Conservation (phyloP, 1,139 yeast genomes). For the Hyphopichia burtonii region DNA sequence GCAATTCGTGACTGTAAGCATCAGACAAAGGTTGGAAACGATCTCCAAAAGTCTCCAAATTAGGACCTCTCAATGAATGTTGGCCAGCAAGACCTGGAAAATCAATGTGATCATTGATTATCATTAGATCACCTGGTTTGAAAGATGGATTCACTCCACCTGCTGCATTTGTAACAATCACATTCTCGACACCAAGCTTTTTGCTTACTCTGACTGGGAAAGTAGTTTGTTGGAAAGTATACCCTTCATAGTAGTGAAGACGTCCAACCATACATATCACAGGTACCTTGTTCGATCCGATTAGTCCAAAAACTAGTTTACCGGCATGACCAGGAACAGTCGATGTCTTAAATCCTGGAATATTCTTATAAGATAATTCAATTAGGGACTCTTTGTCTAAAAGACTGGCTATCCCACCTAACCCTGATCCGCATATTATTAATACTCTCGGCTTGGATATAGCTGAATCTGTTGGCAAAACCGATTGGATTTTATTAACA, state of each 20-base stretch:
- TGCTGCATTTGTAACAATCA: slow-evolving; percentile 91
- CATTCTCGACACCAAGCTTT: slow-evolving; percentile 54
- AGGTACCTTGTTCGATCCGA: slow-evolving; percentile 69
- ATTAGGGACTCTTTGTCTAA: slow-evolving; percentile 37
- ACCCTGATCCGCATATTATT: slow-evolving; percentile 92
- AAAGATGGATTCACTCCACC: slow-evolving; percentile 75
- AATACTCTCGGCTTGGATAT: slow-evolving; percentile 55
- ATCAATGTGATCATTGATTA: slow-evolving; percentile 84
- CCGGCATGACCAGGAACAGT: slow-evolving; percentile 94
- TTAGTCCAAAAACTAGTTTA: slow-evolving; percentile 70
- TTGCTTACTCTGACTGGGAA: slow-evolving; percentile 82
- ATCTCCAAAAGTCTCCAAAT: slow-evolving; percentile 76
- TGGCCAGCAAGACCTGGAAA: slow-evolving; percentile 87
- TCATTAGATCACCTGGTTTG: slow-evolving; percentile 87
- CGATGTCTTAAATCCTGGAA: slow-evolving; percentile 79
- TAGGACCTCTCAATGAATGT: slow-evolving; percentile 88
- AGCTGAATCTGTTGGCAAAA: slow-evolving; percentile 15
- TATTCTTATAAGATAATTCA: slow-evolving; percentile 59
- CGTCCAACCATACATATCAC: slow-evolving; percentile 95
- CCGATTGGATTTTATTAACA: slow-evolving; percentile 13
- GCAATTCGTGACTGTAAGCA: slow-evolving; percentile 76
- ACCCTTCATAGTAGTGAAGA: slow-evolving; percentile 90
- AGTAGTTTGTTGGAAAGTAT: slow-evolving; percentile 73
- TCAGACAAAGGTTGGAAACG: slow-evolving; percentile 87
- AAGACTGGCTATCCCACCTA: slow-evolving; percentile 76